Conservation (phyloP, 495 filamentous ascomycete genomes). For the Hypoxylon cercidicola region DNA sequence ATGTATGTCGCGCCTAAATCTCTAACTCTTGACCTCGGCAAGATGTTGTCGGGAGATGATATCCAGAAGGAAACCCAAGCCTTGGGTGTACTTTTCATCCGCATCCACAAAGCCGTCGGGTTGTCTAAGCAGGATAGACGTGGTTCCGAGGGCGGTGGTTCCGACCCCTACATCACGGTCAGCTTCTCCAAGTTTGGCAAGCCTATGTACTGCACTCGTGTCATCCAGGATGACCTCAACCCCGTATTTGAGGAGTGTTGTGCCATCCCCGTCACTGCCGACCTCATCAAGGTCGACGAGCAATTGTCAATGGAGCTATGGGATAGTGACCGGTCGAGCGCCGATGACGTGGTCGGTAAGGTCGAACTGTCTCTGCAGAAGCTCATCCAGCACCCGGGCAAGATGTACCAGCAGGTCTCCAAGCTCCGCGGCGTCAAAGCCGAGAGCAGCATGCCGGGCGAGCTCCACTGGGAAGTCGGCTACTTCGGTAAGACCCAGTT, state of each 20-base stretch:
- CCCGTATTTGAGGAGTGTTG: constrained; percentile 92
- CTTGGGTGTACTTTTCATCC: constrained; percentile 87
- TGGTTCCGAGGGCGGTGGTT: constrained; percentile 86
- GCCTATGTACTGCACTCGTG: constrained; percentile 96
- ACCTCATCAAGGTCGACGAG: constrained; percentile 92
- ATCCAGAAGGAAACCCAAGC: constrained; percentile 89
- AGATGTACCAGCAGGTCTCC: constrained; percentile 92
- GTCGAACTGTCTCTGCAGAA: constrained; percentile 92
- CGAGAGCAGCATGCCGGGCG: constrained; percentile 88
- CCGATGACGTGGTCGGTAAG: constrained; percentile 94
- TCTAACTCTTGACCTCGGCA: constrained; percentile 89
- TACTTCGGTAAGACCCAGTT: constrained; percentile 92
- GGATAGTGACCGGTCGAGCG: constrained; percentile 89
- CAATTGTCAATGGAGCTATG: constrained; percentile 93
- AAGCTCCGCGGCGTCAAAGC: constrained; percentile 82
- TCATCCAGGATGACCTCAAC: constrained; percentile 94
- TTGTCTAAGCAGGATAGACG: constrained; percentile 91
- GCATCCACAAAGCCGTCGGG: constrained; percentile 86
- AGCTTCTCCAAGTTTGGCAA: constrained; percentile 87
- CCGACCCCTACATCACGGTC: constrained; percentile 88
- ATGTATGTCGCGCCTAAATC: constrained; percentile 98
- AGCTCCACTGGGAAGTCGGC: constrained; percentile 95
- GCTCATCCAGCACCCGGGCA: constrained; percentile 90
- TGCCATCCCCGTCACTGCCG: constrained; percentile 84
- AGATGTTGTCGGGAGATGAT: constrained; percentile 88